Base-by-base conservation (phyloP, 2,329 filamentous ascomycete species). In the Claviceps pazoutovae region DNA sequence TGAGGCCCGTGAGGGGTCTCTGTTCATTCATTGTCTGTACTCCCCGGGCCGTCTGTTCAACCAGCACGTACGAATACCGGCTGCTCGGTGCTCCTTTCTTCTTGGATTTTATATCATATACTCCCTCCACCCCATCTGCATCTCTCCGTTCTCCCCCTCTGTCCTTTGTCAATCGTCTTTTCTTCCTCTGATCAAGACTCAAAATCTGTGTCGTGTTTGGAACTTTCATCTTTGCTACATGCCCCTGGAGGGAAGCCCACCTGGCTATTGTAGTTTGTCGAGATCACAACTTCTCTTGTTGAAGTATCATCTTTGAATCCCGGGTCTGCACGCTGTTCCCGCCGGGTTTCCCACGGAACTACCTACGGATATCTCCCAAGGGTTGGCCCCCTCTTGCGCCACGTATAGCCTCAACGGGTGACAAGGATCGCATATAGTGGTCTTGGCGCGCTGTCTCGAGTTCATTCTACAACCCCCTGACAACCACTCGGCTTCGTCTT, bases 1-100 rank as follows among this genome's bases (percentile, higher is more conserved):
- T 34, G 30, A 19, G 19, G 19, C 19, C 19, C 19, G 2, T 19
- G 19, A 19, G 36, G 39, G 55, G 43, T 41, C 37, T 51, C 44
- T 37, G 21, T 53, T 45, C 50, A 34, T 39, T 45, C 19, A 38
- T 46, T 38, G 23, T 46, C 46, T 49, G 46, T 30, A 37, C 43
- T 43, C 51, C 51, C 54, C 45, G 45, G 51, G 50, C 30, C 44
- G 51, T 51, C 49, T 44, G 37, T 34, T 54, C 46, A 50, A 47
- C 53, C 53, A 50, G 43, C 56, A 52, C 38, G 47, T 53, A 41
- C 52, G 43, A 45, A 50, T 53, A 49, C 52, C 54, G 51, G 41
- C 50, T 42, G 38, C 42, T 46, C 48, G 52, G 50, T 50, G 54
- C 48, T 39, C 49, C 39, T 44, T 41, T 38, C 19, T 41, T 48